Percentiles rank a stretch among this genome's conserved stretches.
Conservation (phyloP, 768 basidiomycete species). For the Lyophyllum shimeji region DNA sequence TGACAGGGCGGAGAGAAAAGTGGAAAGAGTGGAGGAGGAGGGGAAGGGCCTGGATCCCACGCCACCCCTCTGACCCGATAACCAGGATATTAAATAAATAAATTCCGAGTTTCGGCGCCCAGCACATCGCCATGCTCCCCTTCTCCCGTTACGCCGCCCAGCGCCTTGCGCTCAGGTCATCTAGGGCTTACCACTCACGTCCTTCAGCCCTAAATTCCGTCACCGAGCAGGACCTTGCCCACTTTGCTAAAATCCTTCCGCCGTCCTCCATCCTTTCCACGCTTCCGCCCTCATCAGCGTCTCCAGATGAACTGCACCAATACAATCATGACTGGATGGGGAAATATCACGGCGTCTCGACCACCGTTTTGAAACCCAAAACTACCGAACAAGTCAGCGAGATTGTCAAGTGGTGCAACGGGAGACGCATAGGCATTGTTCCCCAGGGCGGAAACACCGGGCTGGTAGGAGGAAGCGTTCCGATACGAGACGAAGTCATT, state of each 20-base stretch:
- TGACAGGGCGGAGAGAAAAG: conserved; percentile 10
- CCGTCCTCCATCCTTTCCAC: conserved; percentile 68
- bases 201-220: conserved; percentile 45
- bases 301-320: conserved; percentile 65
- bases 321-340: conserved; percentile 97
- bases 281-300: conserved; percentile 44
- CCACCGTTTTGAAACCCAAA: conserved; percentile 87
- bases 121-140: conserved; percentile 8
- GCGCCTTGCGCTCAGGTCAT: conserved; percentile 11
- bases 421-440: conserved; percentile 81
- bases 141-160: conserved; percentile 21
- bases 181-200: conserved; percentile 20
- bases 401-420: conserved; percentile 85
- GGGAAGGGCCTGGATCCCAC: conserved; percentile 15
- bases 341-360: conserved; percentile 84
- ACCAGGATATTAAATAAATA: not conserved
- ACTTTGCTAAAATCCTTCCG: conserved; percentile 68
- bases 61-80: conserved; percentile 14
- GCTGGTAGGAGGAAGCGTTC: conserved; percentile 93
- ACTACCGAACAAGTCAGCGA: conserved; percentile 85
- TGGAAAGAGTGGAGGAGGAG: not conserved
- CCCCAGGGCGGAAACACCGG: conserved; percentile 99
- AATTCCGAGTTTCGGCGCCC: not conserved
- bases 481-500: conserved; percentile 83
- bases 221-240: conserved; percentile 56